phyloP scores from a whole-genome alignment of 2,329 filamentous ascomycete genomes.

The Trichoderma aggressivum region DNA sequence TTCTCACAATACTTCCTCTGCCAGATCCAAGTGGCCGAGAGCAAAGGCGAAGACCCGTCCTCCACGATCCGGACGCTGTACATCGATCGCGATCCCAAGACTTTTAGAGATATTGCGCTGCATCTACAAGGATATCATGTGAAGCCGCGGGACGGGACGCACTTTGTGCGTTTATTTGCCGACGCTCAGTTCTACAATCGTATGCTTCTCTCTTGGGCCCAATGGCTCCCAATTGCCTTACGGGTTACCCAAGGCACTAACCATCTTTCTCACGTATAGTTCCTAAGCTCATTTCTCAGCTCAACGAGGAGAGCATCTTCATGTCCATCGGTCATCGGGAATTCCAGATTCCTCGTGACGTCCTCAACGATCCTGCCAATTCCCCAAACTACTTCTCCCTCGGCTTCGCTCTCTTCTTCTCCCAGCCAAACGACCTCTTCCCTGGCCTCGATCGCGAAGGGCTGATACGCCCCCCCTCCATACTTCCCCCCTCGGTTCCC shows the following conservation, averaged over 20 bases:
- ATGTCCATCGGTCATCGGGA: slow-evolving; percentile 83
- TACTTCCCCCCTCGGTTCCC: slow-evolving; percentile 76
- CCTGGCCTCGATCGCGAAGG: slow-evolving; percentile 77
- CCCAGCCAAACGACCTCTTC: slow-evolving; percentile 73
- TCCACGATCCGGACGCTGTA: slow-evolving; percentile 73
- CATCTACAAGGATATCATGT: slow-evolving; percentile 93
- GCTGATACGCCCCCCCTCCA: slow-evolving; percentile 81
- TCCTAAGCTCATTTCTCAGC: slow-evolving; percentile 82
- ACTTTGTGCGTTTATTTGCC: slow-evolving; percentile 89
- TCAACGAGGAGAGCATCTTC: slow-evolving; percentile 89
- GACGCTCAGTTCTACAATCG: slow-evolving; percentile 92
- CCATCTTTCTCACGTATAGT: slow-evolving; percentile 47
- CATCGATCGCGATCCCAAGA: slow-evolving; percentile 88
- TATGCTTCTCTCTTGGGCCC: slow-evolving; percentile 36
- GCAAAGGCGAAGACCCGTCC: slow-evolving; percentile 51
- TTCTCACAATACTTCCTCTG: slow-evolving; percentile 92
- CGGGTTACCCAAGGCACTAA: neutral
- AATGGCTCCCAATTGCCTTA: neutral
- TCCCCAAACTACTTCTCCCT: slow-evolving; percentile 95
- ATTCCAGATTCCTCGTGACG: slow-evolving; percentile 85
- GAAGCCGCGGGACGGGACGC: slow-evolving; percentile 71
- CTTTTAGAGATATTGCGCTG: slow-evolving; percentile 83
- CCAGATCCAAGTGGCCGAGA: slow-evolving; percentile 65
- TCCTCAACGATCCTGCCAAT: slow-evolving; percentile 82
- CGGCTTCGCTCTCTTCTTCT: slow-evolving; percentile 86